Evolutionary conservation across 2,329 filamentous ascomycete species (phyloP), one percentile per base, ranked within the genome.

Genomic region (Penicillium janthinellum): DNA sequence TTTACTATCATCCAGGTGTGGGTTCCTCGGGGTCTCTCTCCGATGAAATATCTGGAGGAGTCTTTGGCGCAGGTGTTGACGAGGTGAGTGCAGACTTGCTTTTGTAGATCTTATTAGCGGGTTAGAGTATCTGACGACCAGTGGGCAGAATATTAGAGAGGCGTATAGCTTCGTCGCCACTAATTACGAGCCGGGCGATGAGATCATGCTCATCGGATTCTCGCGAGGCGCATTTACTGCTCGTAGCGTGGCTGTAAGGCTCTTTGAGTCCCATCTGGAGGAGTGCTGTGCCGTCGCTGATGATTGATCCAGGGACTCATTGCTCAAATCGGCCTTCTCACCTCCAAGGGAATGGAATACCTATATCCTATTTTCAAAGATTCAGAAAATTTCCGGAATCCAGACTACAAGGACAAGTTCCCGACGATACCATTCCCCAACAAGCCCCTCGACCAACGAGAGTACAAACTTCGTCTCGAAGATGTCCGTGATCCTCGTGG

Each of bases 151-250:
- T 39, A 64, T 66, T 25, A 35, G 64, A 28, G 64, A 66, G 41
- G 62, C 60, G 5, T 66, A 66, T 39, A 64, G 58, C 39, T 77
- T 76, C 52, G 51, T 75, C 39, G 70, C 73, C 11, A 69, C 70
- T 22, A 75, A 76, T 54, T 76, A 75, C 63, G 63, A 67, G 22
- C 59, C 66, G 2, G 74, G 72, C 1, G 75, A 77, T 58, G 74
- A 77, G 63, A 75, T 77, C 25, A 72, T 74, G 54, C 64, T 77
- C 8, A 55, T 77, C 44, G 75, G 75, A 15, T 77, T 77, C 54
- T 74, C 71, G 11, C 69, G 75, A 4, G 75, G 75, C 50, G 74
- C 75, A 12, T 77, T 75, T 59, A 76, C 74, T 7, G 75, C 73
- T 20, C 66, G 75, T 63, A 70, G 66, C 35, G 69, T 77, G 48